Percentiles rank a stretch among this genome's conserved stretches.
Evolutionary conservation across 2,329 filamentous ascomycete genomes (phyloP).

Genomic region (Arthrobotrys musiformis): DNA sequence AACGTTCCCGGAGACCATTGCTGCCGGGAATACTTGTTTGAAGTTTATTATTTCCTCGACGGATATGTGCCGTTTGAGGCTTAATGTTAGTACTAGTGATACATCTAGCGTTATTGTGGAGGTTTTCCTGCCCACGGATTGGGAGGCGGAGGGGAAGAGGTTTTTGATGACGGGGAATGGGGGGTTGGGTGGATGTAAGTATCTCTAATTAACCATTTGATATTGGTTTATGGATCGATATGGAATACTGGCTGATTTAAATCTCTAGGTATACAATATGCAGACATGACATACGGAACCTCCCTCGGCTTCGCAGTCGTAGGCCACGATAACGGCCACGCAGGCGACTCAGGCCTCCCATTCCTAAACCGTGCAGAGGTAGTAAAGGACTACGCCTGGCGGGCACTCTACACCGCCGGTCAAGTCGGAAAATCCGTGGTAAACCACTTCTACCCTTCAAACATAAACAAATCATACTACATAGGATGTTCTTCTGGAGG

Average conservation of each 20-base stretch:
- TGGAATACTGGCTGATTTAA: neutral
- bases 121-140: constrained; percentile 47
- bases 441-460: constrained; percentile 24
- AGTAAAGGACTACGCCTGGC: constrained; percentile 44
- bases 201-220: neutral
- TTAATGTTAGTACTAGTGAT: constrained; percentile 38
- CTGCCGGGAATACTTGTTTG: constrained; percentile 13
- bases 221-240: no score
- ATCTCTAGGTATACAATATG: constrained; percentile 31
- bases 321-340: constrained; percentile 53
- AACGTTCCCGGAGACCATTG: constrained; percentile 32
- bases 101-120: constrained; percentile 54
- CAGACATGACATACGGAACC: constrained; percentile 31
- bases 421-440: constrained; percentile 21
- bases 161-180: constrained; percentile 52
- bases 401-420: constrained; percentile 32
- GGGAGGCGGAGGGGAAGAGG: constrained; percentile 29
- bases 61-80: constrained; percentile 40
- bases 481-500: constrained; percentile 67
- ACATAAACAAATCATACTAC: constrained; percentile 64
- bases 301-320: constrained; percentile 40
- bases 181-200: constrained; percentile 44
- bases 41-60: constrained; percentile 19
- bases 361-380: constrained; percentile 49
- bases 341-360: constrained; percentile 30